A percentile compares a stretch with the other conserved stretches of the same genome.
Evolutionary conservation across 371 early-diverging fungal species (phyloP).

Genomic region (Batkoa obscura): DNA sequence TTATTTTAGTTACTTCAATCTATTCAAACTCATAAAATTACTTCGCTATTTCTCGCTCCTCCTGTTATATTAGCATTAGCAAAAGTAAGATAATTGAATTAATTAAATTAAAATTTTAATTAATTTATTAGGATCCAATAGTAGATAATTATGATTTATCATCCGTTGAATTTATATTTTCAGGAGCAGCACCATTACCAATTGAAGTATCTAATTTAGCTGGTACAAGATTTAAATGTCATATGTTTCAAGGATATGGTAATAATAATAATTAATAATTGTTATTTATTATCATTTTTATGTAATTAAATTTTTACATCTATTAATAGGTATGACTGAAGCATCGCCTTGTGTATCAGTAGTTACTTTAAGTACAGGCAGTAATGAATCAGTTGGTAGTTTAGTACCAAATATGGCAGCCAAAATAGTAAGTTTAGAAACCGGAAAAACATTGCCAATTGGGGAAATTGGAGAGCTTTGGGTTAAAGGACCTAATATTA

Average conservation of each 20-base stretch:
- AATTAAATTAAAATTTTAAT: conserved; percentile 8
- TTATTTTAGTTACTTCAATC: conserved; percentile 29
- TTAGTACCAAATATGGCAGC: conserved; percentile 11
- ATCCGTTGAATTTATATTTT: conserved; percentile 29
- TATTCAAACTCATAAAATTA: conserved; percentile 23
- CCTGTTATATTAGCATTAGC: conserved; percentile 67
- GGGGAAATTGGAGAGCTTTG: conserved; percentile 3
- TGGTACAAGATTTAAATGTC: neutral
- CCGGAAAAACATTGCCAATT: neutral
- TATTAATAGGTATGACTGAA: conserved; percentile 9
- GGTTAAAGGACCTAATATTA: conserved; percentile 11
- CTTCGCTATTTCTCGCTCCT: conserved; percentile 42
- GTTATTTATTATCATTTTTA: too few relatives aligned
- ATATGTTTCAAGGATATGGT: conserved; percentile 10
- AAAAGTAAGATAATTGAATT: conserved; percentile 34
- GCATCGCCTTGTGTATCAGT: conserved; percentile 9
- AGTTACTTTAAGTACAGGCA: neutral
- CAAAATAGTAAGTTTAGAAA: conserved; percentile 13
- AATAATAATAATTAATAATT: neutral
- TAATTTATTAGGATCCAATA: conserved; percentile 21
- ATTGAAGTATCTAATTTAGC: conserved; percentile 14
- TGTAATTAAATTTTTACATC: too few relatives aligned
- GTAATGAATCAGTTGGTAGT: conserved; percentile 9
- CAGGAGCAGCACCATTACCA: conserved; percentile 70
- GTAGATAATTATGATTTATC: conserved; percentile 45